Conservation (phyloP, 2,329 filamentous ascomycete species). For the Emergomyces pasteurianus region DNA sequence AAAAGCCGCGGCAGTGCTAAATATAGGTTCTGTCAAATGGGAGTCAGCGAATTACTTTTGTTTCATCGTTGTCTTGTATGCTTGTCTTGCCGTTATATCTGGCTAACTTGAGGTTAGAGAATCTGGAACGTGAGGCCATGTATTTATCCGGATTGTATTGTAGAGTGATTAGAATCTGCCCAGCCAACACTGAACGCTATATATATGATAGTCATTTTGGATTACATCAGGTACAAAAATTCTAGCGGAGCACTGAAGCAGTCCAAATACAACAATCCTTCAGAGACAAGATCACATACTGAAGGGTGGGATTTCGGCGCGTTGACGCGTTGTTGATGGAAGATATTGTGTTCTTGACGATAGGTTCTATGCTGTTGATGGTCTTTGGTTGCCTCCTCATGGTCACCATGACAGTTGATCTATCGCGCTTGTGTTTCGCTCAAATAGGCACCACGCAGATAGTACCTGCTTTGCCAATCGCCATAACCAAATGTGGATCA, state of each 20-base stretch:
- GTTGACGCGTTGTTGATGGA: background rate
- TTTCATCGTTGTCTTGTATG: background rate
- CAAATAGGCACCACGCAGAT: no score
- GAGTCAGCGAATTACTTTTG: background rate
- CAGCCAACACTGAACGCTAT: background rate
- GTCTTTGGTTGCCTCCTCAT: background rate
- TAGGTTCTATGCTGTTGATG: background rate
- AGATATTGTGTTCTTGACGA: background rate
- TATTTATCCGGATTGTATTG: background rate
- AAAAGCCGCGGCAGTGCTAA: conserved; percentile 1
- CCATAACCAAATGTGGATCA: no score
- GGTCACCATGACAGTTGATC: background rate
- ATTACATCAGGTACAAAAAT: background rate
- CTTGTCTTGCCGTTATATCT: background rate
- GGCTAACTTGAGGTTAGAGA: background rate
- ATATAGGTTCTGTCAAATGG: background rate
- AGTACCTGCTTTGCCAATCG: no score
- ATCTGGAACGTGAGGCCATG: background rate
- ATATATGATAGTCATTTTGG: background rate
- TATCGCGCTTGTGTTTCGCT: no score
- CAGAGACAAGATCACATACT: background rate
- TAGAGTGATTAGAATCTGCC: background rate
- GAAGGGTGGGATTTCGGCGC: background rate
- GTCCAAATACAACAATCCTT: background rate
- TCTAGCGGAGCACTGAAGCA: background rate